Base-by-base conservation (phyloP, 495 filamentous ascomycete species). In the Podospora pseudopauciseta region DNA sequence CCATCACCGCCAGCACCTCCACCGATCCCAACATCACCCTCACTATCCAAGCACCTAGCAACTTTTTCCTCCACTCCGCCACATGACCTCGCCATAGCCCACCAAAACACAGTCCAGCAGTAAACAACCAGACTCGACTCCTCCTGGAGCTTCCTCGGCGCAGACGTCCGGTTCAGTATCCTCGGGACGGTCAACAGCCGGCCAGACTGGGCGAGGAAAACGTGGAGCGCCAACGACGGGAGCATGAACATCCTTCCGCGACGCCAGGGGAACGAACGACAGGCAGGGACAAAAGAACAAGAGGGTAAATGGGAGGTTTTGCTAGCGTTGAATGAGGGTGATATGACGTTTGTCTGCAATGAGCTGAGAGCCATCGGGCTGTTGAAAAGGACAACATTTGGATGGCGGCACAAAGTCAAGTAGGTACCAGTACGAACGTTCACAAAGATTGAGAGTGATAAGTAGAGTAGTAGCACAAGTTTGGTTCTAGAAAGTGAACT, bases 161-260 rank as follows among this genome's bases (percentile, higher is more conserved):
- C 19, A 19, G 55, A 58, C n/a, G 23, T 58, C 6, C 5, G 5
- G 5, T 58, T 58, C 55, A 1, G 55, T 7, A 58, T 58, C 5
- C 55, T n/a, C 6, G 19, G 55, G 9, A 58, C 55, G 55, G 55
- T 7, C n/a, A 58, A 26, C 23, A n/a, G 55, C 13, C n/a, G 23
- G 9, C 4, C 23, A 5, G 55, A 20, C n/a, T 58, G 55, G 55
- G n/a, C 5, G n/a, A 19, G 55, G n/a, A 58, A 58, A 18, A 58
- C 55, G n/a, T 58, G 23, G n/a, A 20, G 5, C 5, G 55, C 19
- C 3, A 23, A 23, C 55, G 55, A 58, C 2, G 55, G 55, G 55
- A 58, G 55, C n/a, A 58, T 58, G 55, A 58, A 58, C 55, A 58
- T 58, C 15, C 55, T 58, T 11, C 55, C 55, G 55, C 4, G 55